Evolutionary conservation across 2,329 filamentous ascomycete genomes (phyloP).

Genomic region (Colletotrichum scovillei): DNA sequence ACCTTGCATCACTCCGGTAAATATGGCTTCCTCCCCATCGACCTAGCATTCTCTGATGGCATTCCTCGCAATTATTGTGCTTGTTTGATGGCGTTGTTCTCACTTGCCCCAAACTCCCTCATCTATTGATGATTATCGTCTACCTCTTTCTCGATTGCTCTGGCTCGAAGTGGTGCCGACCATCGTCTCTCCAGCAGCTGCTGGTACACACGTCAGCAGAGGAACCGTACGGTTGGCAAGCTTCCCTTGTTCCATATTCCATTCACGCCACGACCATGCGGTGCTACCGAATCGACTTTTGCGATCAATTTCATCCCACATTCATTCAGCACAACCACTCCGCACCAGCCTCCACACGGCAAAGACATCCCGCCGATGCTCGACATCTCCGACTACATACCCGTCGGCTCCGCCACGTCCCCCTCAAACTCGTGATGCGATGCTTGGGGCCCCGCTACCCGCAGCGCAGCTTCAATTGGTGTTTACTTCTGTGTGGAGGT

Average conservation of each 20-base stretch:
- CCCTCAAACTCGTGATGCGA: slow-evolving; percentile 32
- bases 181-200: too few species aligned
- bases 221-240: not conserved
- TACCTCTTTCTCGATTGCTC: too few species aligned
- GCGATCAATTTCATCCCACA: not conserved
- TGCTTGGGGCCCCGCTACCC: slow-evolving; percentile 28
- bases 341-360: not conserved
- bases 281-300: not conserved
- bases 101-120: too few species aligned
- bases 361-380: not conserved
- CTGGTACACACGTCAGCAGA: too few species aligned
- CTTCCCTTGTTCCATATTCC: slow-evolving; percentile 28
- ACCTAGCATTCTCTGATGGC: too few species aligned
- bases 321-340: not conserved
- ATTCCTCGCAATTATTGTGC: too few species aligned
- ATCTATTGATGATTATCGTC: too few species aligned
- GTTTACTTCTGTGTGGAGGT: too few species aligned
- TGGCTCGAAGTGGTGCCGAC: too few species aligned
- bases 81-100: too few species aligned
- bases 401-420: not conserved
- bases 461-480: not conserved
- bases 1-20: too few species aligned
- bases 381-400: not conserved
- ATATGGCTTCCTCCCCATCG: too few species aligned
- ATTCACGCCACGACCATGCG: slow-evolving; percentile 16